Base-by-base conservation (phyloP, 257 asterid genomes). In the Capsicum rhomboideum region DNA sequence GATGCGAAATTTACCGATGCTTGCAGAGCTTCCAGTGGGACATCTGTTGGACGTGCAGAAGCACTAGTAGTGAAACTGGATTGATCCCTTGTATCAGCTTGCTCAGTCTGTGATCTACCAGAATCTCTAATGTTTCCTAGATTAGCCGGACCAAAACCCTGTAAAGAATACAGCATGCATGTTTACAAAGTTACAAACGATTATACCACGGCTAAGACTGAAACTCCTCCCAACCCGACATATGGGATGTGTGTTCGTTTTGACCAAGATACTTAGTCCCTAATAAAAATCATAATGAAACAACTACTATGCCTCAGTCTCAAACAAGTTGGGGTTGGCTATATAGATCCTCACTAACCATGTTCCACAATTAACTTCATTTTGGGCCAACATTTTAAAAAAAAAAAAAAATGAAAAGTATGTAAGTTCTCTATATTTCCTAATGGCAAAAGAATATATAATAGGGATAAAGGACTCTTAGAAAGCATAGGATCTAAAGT, bases 1-100 rank as follows among this genome's bases (percentile, higher is more conserved):
- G 59, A 86, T 42, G 53, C 42, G 50, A 87, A 85, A 64, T 84
- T 72, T 91, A 96, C 98, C 90, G 90, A 98, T 20, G 93, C 97
- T 85, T 89, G 77, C 77, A 67, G 97, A 87, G 95, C 79, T 83
- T 93, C 98, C 69, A 79, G 82, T 59, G 91, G 91, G 79, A 79
- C 85, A 82, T 88, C 85, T 69, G 84, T 78, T 21, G 82, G 80
- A 71, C 80, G 80, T 26, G 89, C 54, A 10, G 83, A 74, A 86
- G 82, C 63, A 53, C 82, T 80, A 44, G 29, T 79, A 85, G 42
- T 75, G 34, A 84, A 21, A 66, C 44, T n/a, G 77, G 89, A 78
- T 58, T 87, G 91, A 84, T 85, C 81, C 83, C 67, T 84, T 42
- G 91, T 84, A 86, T 88, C 89, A 86, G 90, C 82, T 87, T 88